Conservation (phyloP, 2,329 filamentous ascomycete genomes). For the Arthrocladium fulminans region DNA sequence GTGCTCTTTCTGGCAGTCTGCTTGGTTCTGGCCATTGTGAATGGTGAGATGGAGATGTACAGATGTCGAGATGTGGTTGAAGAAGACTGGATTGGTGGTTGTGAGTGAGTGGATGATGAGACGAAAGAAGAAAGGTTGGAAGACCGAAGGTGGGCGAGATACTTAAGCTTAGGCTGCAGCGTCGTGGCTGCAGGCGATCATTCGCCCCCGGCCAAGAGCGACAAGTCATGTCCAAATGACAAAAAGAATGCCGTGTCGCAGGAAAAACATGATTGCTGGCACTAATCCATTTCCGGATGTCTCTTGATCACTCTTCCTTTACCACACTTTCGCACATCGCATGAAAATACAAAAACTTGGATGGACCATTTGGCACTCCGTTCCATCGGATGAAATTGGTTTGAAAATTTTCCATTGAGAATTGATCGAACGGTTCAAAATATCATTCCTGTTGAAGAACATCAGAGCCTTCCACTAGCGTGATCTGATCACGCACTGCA, state of each 20-base stretch:
- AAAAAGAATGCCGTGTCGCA: neutral
- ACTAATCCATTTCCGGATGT: neutral
- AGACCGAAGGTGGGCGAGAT: constrained; percentile 22
- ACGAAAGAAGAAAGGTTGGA: constrained; percentile 16
- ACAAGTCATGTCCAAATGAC: neutral
- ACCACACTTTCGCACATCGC: neutral
- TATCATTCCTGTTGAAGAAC: neutral
- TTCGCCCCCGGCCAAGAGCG: neutral
- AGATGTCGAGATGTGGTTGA: constrained; percentile 15
- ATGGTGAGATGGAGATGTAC: constrained; percentile 19
- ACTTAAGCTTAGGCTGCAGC: constrained; percentile 13
- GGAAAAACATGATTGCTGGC: neutral
- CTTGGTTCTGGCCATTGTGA: constrained; percentile 44
- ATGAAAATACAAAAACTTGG: constrained; percentile 9
- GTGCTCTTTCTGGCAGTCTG: constrained; percentile 43
- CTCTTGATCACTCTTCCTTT: neutral
- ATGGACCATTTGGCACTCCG: neutral
- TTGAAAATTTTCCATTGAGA: neutral
- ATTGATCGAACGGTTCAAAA: neutral
- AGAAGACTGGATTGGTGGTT: neutral
- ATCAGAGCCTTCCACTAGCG: neutral
- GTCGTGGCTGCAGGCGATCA: constrained; percentile 16
- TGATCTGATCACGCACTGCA: neutral
- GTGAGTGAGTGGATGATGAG: constrained; percentile 24
- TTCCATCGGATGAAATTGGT: neutral